Evolutionary conservation across 73 alveolate species (phyloP).

Genomic region (Paramecium primaurelia): DNA sequence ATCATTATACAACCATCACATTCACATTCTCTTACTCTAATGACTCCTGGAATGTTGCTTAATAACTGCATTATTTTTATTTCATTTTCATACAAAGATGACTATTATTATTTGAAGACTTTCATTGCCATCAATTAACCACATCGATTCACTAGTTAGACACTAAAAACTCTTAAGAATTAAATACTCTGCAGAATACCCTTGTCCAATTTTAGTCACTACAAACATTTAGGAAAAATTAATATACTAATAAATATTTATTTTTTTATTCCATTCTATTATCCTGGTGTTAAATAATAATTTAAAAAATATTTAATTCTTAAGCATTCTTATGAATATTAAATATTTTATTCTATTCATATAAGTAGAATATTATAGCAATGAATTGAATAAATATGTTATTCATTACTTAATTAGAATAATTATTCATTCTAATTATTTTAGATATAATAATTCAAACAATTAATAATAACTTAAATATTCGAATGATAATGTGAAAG

Average conservation of each 20-base stretch:
- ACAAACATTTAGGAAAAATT: neutral
- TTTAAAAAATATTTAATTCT: neutral
- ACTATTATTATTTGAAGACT: neutral
- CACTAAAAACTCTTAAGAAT: neutral
- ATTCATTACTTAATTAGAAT: too few species aligned
- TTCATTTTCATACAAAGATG: constrained; percentile 15
- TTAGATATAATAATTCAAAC: too few species aligned
- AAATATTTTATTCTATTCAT: neutral
- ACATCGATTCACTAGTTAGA: neutral
- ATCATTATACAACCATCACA: constrained; percentile 5
- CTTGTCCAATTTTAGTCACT: neutral
- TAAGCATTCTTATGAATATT: neutral
- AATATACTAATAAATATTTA: neutral
- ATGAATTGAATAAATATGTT: too few species aligned
- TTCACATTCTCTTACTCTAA: neutral
- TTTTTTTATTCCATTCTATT: neutral
- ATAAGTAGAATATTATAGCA: neutral
- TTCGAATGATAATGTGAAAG: too few species aligned
- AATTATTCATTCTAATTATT: too few species aligned
- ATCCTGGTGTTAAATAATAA: neutral
- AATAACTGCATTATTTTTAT: constrained; percentile 1
- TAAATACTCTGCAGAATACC: constrained; percentile 27
- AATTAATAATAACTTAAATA: too few species aligned
- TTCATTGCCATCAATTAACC: constrained; percentile 28
- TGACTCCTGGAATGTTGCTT: neutral